phyloP scores from a whole-genome alignment of 371 early-diverging fungal genomes.

The Phascolomyces articulosus region DNA sequence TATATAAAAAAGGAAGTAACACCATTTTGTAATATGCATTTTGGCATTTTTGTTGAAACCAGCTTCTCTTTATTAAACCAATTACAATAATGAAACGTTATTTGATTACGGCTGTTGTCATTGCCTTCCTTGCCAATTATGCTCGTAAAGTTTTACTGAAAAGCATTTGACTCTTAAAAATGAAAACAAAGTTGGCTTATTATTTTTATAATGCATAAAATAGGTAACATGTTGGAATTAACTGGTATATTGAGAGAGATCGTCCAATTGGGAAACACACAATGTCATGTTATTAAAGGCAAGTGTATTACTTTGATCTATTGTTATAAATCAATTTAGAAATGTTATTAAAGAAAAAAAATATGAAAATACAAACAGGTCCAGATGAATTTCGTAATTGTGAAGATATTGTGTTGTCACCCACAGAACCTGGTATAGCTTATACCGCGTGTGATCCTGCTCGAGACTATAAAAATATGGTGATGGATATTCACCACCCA shows the following conservation, averaged over 20 bases:
- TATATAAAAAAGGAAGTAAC: too few species aligned
- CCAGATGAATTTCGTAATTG: conserved; percentile 31
- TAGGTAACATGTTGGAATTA: neutral
- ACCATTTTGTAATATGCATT: too few species aligned
- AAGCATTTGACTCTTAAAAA: neutral
- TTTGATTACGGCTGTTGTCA: neutral
- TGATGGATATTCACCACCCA: conserved; percentile 25
- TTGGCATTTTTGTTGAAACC: too few species aligned
- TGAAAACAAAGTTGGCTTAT: neutral
- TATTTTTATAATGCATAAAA: neutral
- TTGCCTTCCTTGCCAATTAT: neutral
- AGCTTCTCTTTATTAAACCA: too few species aligned
- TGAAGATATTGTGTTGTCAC: conserved; percentile 30
- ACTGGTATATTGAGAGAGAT: neutral
- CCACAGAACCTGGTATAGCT: conserved; percentile 25
- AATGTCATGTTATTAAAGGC: conserved; percentile 3
- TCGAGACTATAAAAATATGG: conserved; percentile 24
- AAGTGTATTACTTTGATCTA: neutral
- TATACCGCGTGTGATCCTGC: conserved; percentile 40
- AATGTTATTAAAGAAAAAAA: too few species aligned
- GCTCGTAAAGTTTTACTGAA: neutral
- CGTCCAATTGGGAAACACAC: neutral
- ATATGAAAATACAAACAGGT: conserved; percentile 17
- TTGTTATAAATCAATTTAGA: too few species aligned
- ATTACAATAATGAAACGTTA: neutral